Evolutionary conservation across 768 basidiomycete genomes (phyloP), one percentile per base, ranked within the genome.

Genomic region (Mrakia blollopis): DNA sequence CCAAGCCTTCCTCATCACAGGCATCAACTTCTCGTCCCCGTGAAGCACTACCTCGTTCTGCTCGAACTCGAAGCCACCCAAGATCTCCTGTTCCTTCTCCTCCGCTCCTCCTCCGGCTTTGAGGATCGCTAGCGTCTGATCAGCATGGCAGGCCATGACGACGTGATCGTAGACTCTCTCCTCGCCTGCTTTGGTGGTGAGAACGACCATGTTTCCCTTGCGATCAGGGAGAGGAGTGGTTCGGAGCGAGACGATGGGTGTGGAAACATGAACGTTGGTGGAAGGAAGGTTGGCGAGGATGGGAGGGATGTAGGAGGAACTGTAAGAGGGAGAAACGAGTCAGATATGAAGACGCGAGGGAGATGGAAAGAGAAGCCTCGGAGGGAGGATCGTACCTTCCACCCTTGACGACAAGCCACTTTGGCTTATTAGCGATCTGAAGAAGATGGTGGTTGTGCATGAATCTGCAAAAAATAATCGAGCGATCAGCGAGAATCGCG

Each of bases 401-500:
- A 16, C 90, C 90, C 75, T 87, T 83, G 47, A 92, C 86, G 0
- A 91, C 92, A 32, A 91, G 83, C 91, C 91, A 92, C 5, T 87
- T 85, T 0, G 90, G 91, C 79, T 89, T 91, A 0, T 88, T 90
- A 0, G 86, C 88, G 25, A 92, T 83, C 83, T 92, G 91, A 0
- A 92, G 86, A 0, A 92, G 85, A 81, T 90, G 88, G 79, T 91
- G 91, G 80, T 91, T 92, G 81, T 88, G 87, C 87, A 92, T 85
- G 81, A 91, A 57, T 1, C 57, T 57, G 57, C 25, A 28, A 28
- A 6, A 57, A 6, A 3, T 10, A 11, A 14, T 44, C 28, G 28
- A n/a, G 57, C 3, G 14, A 52, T 57, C 57, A 57, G 57, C 28
- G 57, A 57, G 47, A 21, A 18, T 50, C 47, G 47, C 44, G 47